Evolutionary conservation across 2,329 filamentous ascomycete species (phyloP), one percentile per base, ranked within the genome.

Genomic region (Pseudocercospora cruenta): DNA sequence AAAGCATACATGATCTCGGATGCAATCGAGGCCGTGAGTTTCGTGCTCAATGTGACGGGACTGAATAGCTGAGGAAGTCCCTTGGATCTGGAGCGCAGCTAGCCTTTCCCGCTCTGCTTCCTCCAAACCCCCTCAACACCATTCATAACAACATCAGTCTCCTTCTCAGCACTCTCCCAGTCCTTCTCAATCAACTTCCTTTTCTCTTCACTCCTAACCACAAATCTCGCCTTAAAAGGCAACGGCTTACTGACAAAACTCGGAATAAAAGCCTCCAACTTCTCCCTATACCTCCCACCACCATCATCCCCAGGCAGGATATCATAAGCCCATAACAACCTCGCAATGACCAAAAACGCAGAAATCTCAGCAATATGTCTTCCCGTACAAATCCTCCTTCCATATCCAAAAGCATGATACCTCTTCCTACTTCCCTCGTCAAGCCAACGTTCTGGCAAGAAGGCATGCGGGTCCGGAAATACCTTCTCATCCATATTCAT

Each of bases 1-100:
- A 36, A 58, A 21, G 54, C 54, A 8, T 58, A 36, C 33, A 58
- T 58, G 28, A 58, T 59, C 57, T 59, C 57, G 6, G 33, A 59
- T 16, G 31, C n/a, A 12, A 45, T 43, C 9, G 57, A 59, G 57
- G 33, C 57, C 21, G 28, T 43, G n/a, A n/a, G 28, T 22, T 59
- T 59, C 21, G 28, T 59, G 57, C 57, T 59, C 10, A 59, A 60
- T 66, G 68, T 70, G 51, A 53, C 24, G 22, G 26, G 24, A 5
- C 51, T 21, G 31, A 12, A 33, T 12, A 33, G 10, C 31, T 12
- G 31, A 33, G 31, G 10, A 33, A 33, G 8, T 10, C 9, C 10
- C 2, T 33, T 33, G 9, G 1, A 9, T n/a, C 36, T n/a, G n/a
- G 16, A 26, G 24, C 2, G 24, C 24, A 5, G 24, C 24, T 26